Percentiles rank a stretch among this genome's conserved stretches.
phyloP scores from a whole-genome alignment of 2,329 filamentous ascomycete species.

The Ilyonectria robusta region DNA sequence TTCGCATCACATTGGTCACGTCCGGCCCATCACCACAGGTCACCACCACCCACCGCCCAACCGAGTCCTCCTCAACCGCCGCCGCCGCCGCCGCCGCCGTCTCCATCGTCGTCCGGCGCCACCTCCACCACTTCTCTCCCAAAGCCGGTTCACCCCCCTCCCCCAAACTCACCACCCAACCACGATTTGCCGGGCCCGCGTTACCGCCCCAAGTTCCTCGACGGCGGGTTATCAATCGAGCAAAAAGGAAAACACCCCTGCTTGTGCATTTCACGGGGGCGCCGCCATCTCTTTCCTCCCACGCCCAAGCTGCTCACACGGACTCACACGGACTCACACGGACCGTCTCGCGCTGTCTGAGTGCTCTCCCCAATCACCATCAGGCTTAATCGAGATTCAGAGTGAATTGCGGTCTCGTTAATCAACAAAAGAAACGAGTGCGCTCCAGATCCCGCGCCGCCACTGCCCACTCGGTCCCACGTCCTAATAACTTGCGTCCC shows the following conservation, averaged over 20 bases:
- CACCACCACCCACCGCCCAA: not conserved
- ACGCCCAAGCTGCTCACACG: slow-evolving; percentile 18
- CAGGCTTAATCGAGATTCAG: slow-evolving; percentile 9
- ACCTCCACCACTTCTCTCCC: not conserved
- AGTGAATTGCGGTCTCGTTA: slow-evolving; percentile 5
- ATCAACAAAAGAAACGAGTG: slow-evolving; percentile 9
- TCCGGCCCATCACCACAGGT: not conserved
- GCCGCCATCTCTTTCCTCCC: slow-evolving; percentile 24
- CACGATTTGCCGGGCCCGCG: not conserved
- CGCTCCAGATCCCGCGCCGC: slow-evolving; percentile 7
- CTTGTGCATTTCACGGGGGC: slow-evolving; percentile 27
- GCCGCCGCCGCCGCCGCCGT: not conserved
- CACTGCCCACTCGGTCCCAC: slow-evolving; percentile 5
- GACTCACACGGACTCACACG: slow-evolving; percentile 1
- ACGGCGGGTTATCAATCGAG: slow-evolving; percentile 15
- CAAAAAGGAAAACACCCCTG: slow-evolving; percentile 28
- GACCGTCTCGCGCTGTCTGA: not conserved
- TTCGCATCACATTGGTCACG: not conserved
- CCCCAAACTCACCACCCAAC: not conserved
- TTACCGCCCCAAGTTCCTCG: slow-evolving; percentile 3
- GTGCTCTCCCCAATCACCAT: slow-evolving; percentile 18
- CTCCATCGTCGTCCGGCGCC: not conserved
- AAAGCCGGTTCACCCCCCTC: not conserved
- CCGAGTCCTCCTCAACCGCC: not conserved
- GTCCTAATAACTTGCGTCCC: slow-evolving; percentile 12